These are phyloP conservation scores for Brassica rapa DNA, from an alignment of 345 rosid genomes.

Conservation along the genomic window DNA sequence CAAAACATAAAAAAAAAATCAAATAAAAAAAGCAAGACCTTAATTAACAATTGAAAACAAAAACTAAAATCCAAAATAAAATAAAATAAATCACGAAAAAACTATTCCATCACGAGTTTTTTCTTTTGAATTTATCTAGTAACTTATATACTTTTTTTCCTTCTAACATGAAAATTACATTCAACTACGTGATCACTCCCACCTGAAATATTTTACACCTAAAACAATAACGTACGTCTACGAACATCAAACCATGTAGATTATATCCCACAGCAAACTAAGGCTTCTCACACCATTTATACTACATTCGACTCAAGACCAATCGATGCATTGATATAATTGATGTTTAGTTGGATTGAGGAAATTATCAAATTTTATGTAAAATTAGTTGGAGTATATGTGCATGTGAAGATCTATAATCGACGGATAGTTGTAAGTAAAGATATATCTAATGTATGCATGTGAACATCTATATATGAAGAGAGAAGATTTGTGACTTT, in stretches of 20 bases:
- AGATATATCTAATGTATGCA: background rate
- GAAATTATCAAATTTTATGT: background rate
- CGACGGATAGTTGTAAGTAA: background rate
- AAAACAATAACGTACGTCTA: background rate
- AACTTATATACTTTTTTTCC: background rate
- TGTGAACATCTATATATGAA: conserved; percentile 14
- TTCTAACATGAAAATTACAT: background rate
- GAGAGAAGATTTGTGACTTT: conserved; percentile 29
- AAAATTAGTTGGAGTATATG: background rate
- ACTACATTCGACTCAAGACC: background rate
- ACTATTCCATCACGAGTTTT: background rate
- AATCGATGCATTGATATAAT: background rate
- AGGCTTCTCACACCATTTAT: background rate
- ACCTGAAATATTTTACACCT: background rate
- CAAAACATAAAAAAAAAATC: background rate
- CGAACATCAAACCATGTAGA: background rate
- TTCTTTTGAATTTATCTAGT: background rate
- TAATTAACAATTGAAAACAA: background rate
- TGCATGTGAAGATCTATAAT: background rate
- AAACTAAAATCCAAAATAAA: background rate
- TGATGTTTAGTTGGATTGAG: background rate
- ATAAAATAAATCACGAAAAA: background rate
- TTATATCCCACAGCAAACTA: background rate
- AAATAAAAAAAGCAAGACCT: too few relatives aligned
- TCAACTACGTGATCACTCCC: background rate